Percentiles rank a stretch among this genome's conserved stretches.
Conservation (phyloP, 805 yeast species). For the Vanderwaltozyma tropicalis region DNA sequence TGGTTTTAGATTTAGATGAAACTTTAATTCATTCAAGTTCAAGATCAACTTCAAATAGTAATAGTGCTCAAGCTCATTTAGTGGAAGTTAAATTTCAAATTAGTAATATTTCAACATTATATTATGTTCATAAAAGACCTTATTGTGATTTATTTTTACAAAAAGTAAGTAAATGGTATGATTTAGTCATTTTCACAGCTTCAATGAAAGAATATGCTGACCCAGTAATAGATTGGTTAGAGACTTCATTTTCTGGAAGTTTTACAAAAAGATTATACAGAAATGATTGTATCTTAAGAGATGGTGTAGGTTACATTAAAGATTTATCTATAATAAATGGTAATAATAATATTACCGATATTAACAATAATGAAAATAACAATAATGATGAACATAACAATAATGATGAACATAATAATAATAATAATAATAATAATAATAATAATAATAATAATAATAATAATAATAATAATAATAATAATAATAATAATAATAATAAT, state of each 20-base stretch:
- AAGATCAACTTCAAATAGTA: constrained; percentile 33
- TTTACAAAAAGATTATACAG: constrained; percentile 63
- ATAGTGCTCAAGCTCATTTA: constrained; percentile 43
- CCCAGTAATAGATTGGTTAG: constrained; percentile 90
- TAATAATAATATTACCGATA: no score
- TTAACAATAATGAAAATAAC: neutral
- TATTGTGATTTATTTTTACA: constrained; percentile 75
- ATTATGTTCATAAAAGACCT: constrained; percentile 87
- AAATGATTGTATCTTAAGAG: constrained; percentile 63
- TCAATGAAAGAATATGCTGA: constrained; percentile 93
- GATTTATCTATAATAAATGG: constrained; percentile 35
- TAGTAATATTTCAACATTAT: constrained; percentile 64
- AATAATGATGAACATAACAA: constrained; percentile 1
- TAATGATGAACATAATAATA: neutral
- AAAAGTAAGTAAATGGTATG: constrained; percentile 77
- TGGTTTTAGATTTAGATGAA: constrained; percentile 86
- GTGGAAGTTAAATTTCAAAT: constrained; percentile 61
- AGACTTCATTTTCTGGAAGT: constrained; percentile 41
- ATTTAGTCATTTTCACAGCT: constrained; percentile 87
- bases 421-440: neutral
- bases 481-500: constrained; percentile 9
- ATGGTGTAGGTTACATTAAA: constrained; percentile 79
- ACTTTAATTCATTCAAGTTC: constrained; percentile 88
- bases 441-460: neutral
- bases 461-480: constrained; percentile 10